phyloP scores from a whole-genome alignment of 345 rosid species.

The Stellera chamaejasme region DNA sequence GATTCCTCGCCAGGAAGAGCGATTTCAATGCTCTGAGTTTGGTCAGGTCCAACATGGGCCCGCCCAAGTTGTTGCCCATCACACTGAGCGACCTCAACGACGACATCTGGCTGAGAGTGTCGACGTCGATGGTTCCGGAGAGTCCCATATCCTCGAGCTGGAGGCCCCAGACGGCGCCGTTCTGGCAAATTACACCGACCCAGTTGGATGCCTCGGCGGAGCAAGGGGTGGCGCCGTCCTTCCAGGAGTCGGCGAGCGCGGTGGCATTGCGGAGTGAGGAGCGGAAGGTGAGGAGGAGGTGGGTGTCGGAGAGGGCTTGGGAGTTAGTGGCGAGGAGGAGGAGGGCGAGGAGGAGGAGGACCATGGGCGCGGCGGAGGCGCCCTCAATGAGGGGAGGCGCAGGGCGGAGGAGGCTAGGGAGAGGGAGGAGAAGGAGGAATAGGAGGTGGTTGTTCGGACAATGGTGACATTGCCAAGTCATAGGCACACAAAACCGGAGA shows the following conservation, averaged over 20 bases:
- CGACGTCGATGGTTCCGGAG: slow-evolving; percentile 37
- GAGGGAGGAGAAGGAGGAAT: slow-evolving; percentile 2
- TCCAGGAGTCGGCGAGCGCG: slow-evolving; percentile 35
- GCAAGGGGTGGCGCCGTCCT: slow-evolving; percentile 29
- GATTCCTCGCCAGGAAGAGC: slow-evolving; percentile 52
- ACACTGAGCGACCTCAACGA: slow-evolving; percentile 51
- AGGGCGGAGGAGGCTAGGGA: slow-evolving; percentile 9
- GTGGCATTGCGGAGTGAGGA: slow-evolving; percentile 27
- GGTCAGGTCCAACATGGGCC: slow-evolving; percentile 51
- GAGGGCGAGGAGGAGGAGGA: slow-evolving; percentile 7
- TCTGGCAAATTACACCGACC: slow-evolving; percentile 51
- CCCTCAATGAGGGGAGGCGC: slow-evolving; percentile 40
- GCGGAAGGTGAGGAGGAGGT: slow-evolving; percentile 56
- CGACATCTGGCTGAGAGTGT: slow-evolving; percentile 25
- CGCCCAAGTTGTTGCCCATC: slow-evolving; percentile 47
- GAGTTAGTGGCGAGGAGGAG: slow-evolving; percentile 3
- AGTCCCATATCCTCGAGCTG: slow-evolving; percentile 55
- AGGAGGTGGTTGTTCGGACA: no score
- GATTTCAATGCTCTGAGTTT: slow-evolving; percentile 42
- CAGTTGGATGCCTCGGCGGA: slow-evolving; percentile 27
- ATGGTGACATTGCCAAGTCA: no score
- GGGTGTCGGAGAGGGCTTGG: slow-evolving; percentile 27
- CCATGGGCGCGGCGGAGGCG: slow-evolving; percentile 52
- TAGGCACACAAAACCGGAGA: no score
- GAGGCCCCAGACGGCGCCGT: slow-evolving; percentile 48